Conservation (phyloP, 176 grass and related monocot species). For the Oryza officinalis region DNA sequence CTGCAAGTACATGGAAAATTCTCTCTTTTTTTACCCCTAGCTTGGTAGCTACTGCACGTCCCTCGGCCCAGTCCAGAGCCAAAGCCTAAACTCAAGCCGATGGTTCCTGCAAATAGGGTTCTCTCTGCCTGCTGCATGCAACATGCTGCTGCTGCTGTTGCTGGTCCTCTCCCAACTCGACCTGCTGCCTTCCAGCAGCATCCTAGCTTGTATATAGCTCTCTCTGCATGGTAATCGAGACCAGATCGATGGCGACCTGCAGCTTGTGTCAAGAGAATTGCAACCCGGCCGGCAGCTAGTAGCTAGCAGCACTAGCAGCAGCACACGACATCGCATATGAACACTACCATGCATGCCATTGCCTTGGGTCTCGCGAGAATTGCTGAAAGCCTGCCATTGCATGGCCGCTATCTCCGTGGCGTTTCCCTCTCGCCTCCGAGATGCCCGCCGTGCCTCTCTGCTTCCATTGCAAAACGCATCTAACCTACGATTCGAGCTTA, state of each 20-base stretch:
- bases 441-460: conserved; percentile 1
- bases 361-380: conserved; percentile 12
- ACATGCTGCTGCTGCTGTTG: neutral
- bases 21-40: neutral
- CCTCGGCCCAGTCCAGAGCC: neutral
- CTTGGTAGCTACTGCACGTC: neutral
- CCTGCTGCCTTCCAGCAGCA: too few species aligned
- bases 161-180: neutral
- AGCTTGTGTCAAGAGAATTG: neutral
- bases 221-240: neutral
- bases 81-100: neutral
- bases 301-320: neutral
- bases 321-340: neutral
- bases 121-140: neutral
- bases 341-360: neutral
- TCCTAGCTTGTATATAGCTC: too few species aligned
- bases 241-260: neutral
- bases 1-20: neutral
- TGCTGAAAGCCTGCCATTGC: conserved; percentile 13
- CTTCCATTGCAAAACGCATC: neutral
- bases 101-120: neutral
- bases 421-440: conserved; percentile 34
- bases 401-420: conserved; percentile 28
- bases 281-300: neutral
- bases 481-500: too few species aligned